Evolutionary conservation across 257 asterid species (phyloP).

Genomic region (Solanum corneliomulleri): DNA sequence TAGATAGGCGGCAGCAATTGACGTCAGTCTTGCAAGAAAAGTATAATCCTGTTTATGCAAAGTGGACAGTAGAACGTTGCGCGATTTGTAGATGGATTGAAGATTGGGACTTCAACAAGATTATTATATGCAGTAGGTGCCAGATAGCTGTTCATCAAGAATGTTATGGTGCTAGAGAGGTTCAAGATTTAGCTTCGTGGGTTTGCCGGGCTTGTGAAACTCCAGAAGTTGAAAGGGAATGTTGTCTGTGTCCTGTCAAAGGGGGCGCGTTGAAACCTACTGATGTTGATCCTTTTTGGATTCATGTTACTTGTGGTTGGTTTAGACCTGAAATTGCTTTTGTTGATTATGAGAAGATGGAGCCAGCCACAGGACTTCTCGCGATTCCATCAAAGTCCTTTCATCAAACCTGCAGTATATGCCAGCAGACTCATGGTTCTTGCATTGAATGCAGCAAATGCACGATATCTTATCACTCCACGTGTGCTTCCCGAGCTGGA

Average conservation of each 20-base stretch:
- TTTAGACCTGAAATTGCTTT: background rate
- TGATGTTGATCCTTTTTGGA: background rate
- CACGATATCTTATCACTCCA: background rate
- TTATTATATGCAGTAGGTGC: constrained; percentile 1
- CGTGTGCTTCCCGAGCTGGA: background rate
- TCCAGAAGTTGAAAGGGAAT: background rate
- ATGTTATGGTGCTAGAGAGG: background rate
- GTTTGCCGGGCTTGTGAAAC: background rate
- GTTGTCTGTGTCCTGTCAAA: background rate
- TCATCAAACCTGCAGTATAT: background rate
- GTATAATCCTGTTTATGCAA: background rate
- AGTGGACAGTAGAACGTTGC: background rate
- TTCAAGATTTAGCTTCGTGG: background rate
- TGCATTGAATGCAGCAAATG: background rate
- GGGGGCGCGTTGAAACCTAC: background rate
- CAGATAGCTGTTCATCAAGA: constrained; percentile 1
- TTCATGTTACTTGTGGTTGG: constrained; percentile 4
- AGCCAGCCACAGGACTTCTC: background rate
- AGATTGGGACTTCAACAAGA: background rate
- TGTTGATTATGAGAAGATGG: background rate
- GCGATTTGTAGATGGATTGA: constrained; percentile 1
- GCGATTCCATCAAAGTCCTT: background rate
- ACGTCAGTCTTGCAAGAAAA: background rate
- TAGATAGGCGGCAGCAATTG: background rate
- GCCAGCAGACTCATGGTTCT: constrained; percentile 1